phyloP scores from a whole-genome alignment of 345 rosid species.

The Laguncularia racemosa region DNA sequence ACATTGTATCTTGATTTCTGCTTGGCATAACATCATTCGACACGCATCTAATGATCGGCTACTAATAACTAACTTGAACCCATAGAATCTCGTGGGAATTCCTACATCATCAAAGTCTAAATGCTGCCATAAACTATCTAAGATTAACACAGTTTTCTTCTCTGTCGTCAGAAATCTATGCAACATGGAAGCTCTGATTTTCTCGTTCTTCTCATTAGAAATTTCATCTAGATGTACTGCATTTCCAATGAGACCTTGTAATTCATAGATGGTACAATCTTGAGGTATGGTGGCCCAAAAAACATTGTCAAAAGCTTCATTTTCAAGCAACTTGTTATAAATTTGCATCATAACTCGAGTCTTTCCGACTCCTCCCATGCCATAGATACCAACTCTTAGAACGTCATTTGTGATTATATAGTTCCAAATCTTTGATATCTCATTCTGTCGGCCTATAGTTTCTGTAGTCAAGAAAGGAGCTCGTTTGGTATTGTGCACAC shows the following conservation, averaged over 20 bases:
- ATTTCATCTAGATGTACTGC: not conserved
- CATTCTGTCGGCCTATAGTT: not conserved
- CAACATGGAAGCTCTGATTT: not conserved
- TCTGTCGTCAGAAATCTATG: not conserved
- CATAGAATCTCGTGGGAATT: not conserved
- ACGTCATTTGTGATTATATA: not conserved
- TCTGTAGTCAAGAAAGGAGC: no score
- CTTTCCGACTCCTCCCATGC: slow-evolving; percentile 3
- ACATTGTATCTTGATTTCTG: not conserved
- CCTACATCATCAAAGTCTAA: slow-evolving; percentile 3
- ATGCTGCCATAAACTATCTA: slow-evolving; percentile 2
- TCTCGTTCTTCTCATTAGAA: not conserved
- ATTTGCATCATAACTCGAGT: not conserved
- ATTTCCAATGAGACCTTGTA: slow-evolving; percentile 1
- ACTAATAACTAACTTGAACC: not conserved
- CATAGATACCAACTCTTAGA: not conserved
- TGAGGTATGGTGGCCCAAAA: slow-evolving; percentile 1
- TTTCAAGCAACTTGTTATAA: not conserved
- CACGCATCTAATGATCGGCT: not conserved
- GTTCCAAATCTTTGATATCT: not conserved
- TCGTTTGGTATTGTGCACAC: no score
- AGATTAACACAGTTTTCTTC: not conserved
- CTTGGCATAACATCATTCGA: not conserved
- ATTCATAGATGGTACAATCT: not conserved
- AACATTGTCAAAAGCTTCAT: not conserved